These are phyloP conservation scores for Chytriomyces sp. DNA, from an alignment of 192 early-diverging fungal species.

Conservation along the genomic window DNA sequence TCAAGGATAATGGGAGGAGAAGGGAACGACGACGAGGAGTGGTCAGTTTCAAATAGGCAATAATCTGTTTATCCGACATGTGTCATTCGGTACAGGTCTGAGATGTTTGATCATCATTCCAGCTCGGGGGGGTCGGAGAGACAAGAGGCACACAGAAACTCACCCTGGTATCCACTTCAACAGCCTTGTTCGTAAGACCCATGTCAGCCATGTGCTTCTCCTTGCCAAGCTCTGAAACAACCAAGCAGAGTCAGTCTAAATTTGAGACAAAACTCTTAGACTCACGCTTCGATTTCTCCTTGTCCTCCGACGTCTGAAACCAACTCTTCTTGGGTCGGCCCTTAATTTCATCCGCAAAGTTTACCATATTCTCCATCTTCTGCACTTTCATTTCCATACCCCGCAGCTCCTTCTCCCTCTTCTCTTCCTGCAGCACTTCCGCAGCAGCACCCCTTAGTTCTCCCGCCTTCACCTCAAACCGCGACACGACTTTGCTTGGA, in stretches of 20 bases:
- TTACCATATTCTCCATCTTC: slow-evolving; percentile 83
- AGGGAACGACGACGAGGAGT: neutral
- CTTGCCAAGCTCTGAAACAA: slow-evolving; percentile 33
- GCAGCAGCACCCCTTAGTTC: slow-evolving; percentile 55
- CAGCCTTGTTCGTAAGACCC: neutral
- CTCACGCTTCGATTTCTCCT: slow-evolving; percentile 62
- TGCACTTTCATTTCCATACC: slow-evolving; percentile 90
- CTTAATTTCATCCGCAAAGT: slow-evolving; percentile 85
- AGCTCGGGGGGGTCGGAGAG: neutral
- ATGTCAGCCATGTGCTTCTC: slow-evolving; percentile 35
- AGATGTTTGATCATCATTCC: slow-evolving; percentile 16
- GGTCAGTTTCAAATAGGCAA: slow-evolving; percentile 25
- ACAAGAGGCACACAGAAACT: neutral
- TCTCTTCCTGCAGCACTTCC: slow-evolving; percentile 52
- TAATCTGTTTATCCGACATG: slow-evolving; percentile 22
- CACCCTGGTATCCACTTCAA: slow-evolving; percentile 19
- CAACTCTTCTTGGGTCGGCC: slow-evolving; percentile 87
- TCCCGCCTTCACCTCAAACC: slow-evolving; percentile 75
- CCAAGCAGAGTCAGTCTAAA: neutral
- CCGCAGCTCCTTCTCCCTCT: slow-evolving; percentile 76
- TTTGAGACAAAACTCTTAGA: neutral
- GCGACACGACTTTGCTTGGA: slow-evolving; percentile 71
- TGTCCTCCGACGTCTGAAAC: slow-evolving; percentile 87
- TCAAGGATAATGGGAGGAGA: neutral
- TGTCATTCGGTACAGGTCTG: slow-evolving; percentile 27